Conservation (phyloP, 1,284 basidiomycete genomes). For the Exobasidium cylindrosporum region DNA sequence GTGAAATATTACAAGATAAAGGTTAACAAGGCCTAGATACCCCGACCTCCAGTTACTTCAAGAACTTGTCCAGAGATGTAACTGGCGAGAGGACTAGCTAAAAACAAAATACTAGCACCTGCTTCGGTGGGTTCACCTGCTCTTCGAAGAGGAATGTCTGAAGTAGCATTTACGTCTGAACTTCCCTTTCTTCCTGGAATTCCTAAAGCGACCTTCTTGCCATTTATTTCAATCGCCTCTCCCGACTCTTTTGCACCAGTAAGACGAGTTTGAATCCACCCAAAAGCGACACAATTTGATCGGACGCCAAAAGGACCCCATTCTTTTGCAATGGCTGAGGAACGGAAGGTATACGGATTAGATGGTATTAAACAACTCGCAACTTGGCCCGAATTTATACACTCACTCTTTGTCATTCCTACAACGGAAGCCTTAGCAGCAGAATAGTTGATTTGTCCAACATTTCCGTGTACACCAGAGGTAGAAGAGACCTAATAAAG, state of each 20-base stretch:
- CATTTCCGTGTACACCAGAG: constrained; percentile 54
- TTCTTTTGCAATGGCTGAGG: constrained; percentile 64
- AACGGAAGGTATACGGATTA: not conserved
- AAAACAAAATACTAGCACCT: constrained; percentile 59
- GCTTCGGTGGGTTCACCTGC: constrained; percentile 75
- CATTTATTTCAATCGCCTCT: constrained; percentile 72
- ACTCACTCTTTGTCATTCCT: constrained; percentile 67
- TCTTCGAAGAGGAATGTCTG: constrained; percentile 70
- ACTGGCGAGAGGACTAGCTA: constrained; percentile 70
- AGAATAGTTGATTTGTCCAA: constrained; percentile 76
- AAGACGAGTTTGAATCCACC: constrained; percentile 67
- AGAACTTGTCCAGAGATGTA: constrained; percentile 79
- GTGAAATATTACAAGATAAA: too few relatives aligned
- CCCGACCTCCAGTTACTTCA: constrained; percentile 48
- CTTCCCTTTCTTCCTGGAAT: constrained; percentile 61
- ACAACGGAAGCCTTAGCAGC: constrained; percentile 40
- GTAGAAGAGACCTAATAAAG: constrained; percentile 31
- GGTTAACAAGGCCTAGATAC: constrained; percentile 22
- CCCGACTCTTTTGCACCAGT: constrained; percentile 74
- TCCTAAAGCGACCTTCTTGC: constrained; percentile 77
- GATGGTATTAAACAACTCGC: too few relatives aligned
- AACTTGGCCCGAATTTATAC: not conserved
- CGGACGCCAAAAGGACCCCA: constrained; percentile 77
- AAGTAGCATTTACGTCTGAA: constrained; percentile 63
- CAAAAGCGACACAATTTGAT: constrained; percentile 76